phyloP scores from a whole-genome alignment of 495 filamentous ascomycete genomes.

The Aspergillus olivimuriae region DNA sequence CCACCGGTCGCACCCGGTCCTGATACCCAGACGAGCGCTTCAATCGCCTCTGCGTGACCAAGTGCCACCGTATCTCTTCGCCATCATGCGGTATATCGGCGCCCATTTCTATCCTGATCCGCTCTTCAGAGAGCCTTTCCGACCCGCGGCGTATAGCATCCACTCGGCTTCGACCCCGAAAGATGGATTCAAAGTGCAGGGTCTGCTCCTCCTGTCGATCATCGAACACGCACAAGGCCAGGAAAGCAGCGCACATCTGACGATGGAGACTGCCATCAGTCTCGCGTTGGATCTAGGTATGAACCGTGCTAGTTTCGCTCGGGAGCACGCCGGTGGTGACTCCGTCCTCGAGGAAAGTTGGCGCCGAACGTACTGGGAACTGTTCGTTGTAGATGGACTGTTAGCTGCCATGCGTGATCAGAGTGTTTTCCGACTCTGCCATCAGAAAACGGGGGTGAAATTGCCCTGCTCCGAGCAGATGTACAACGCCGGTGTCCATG shows the following conservation, averaged over 20 bases:
- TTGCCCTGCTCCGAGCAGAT: slow-evolving; percentile 19
- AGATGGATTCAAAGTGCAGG: slow-evolving; percentile 66
- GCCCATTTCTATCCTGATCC: slow-evolving; percentile 34
- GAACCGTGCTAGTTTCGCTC: slow-evolving; percentile 45
- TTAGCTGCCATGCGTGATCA: slow-evolving; percentile 26
- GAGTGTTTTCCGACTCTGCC: slow-evolving; percentile 25
- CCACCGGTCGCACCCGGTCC: slow-evolving; percentile 62
- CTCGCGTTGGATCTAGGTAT: slow-evolving; percentile 64
- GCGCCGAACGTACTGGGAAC: slow-evolving; percentile 78
- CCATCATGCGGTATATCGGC: slow-evolving; percentile 66
- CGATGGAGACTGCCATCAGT: slow-evolving; percentile 55
- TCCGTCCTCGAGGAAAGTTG: slow-evolving; percentile 63
- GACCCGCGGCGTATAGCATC: slow-evolving; percentile 48
- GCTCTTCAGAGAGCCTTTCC: slow-evolving; percentile 39
- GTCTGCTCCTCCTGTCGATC: slow-evolving; percentile 61
- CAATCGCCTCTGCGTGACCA: slow-evolving; percentile 31
- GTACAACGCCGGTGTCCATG: slow-evolving; percentile 7
- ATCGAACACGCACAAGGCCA: slow-evolving; percentile 60
- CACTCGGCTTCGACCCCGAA: slow-evolving; percentile 42
- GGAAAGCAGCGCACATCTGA: slow-evolving; percentile 49
- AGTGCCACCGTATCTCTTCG: slow-evolving; percentile 32
- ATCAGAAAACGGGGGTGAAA: slow-evolving; percentile 22
- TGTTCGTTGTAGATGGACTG: slow-evolving; percentile 61
- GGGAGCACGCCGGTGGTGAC: slow-evolving; percentile 26
- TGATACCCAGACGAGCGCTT: slow-evolving; percentile 43